Base-by-base conservation (phyloP, 2,329 filamentous ascomycete species). In the Calonectria naviculata region DNA sequence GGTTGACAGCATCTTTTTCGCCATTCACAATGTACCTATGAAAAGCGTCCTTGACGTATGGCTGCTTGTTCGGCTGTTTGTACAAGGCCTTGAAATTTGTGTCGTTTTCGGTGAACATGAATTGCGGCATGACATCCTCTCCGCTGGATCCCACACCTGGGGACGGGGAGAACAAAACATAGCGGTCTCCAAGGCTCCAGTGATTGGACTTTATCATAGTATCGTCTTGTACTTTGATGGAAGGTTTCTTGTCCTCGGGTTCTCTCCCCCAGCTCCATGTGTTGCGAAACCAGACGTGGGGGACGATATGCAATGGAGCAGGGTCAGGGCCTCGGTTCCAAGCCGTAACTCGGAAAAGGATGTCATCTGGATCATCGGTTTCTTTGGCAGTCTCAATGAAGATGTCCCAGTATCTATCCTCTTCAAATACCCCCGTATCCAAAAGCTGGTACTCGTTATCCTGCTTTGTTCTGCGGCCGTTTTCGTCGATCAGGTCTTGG, bases 301-400 rank as follows among this genome's bases (percentile, higher is more conserved):
- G 96, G 49, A 98, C 87, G 79, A 98, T 98, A 83, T 98, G 97
- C 66, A 98, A 86, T 26, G 95, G 95, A 17, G 97, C 96, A 17
- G 94, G 91, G 65, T 98, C 94, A 8, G 95, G 94, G 19, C 97
- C 96, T 77, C 97, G 91, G 81, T 98, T 98, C 93, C 97, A 98
- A 52, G 95, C 96, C 13, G 96, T 98, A 52, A 98, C 93, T 79
- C 97, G 94, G 86, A 98, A 98, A 34, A 97, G 87, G 15, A 98
- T 87, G 84, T 98, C 95, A 31, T 98, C 95, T 26, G 95, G 93
- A 78, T 98, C 93, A 72, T 98, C 92, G n/a, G 90, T 89, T 81
- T 98, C 96, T 84, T 98, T 98, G 69, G 95, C 96, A 8, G 94
- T 97, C 85, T 98, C 96, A 74, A 98, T 98, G 81, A 95, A 93